A percentile compares a stretch with the other conserved stretches of the same genome.
Conservation (phyloP, 257 asterid species). For the Scutellaria barbata region DNA sequence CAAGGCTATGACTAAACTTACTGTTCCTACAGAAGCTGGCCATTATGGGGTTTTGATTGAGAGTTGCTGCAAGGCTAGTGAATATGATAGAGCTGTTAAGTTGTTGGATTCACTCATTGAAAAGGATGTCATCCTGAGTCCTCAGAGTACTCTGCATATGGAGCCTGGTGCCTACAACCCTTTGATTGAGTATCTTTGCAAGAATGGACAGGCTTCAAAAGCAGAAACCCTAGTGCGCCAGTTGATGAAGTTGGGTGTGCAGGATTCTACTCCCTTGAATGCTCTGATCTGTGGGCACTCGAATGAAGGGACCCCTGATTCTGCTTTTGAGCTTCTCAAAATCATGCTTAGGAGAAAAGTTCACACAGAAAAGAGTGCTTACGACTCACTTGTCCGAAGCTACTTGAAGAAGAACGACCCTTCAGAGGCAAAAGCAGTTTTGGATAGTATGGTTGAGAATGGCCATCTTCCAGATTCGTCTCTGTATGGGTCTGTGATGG, state of each 20-base stretch:
- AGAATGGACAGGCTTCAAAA: conserved; percentile 72
- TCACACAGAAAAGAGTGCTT: conserved; percentile 57
- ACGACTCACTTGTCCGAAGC: conserved; percentile 62
- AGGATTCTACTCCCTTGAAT: conserved; percentile 70
- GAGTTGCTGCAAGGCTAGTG: conserved; percentile 77
- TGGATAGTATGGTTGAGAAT: conserved; percentile 84
- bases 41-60: conserved; percentile 87
- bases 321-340: conserved; percentile 70
- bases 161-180: conserved; percentile 81
- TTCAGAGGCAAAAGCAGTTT: conserved; percentile 79
- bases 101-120: conserved; percentile 80
- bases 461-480: conserved; percentile 83
- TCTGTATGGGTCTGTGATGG: conserved; percentile 74
- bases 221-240: conserved; percentile 83
- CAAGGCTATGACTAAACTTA: conserved; percentile 78
- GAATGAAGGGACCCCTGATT: conserved; percentile 72
- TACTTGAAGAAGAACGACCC: conserved; percentile 76
- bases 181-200: conserved; percentile 77
- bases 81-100: conserved; percentile 65
- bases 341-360: conserved; percentile 79
- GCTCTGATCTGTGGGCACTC: conserved; percentile 76
- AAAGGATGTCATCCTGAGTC: conserved; percentile 72
- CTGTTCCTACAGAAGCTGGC: conserved; percentile 90
- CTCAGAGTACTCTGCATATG: conserved; percentile 66
- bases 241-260: conserved; percentile 92